Conservation (phyloP, 805 yeast species). For the Nakazawaea populi region DNA sequence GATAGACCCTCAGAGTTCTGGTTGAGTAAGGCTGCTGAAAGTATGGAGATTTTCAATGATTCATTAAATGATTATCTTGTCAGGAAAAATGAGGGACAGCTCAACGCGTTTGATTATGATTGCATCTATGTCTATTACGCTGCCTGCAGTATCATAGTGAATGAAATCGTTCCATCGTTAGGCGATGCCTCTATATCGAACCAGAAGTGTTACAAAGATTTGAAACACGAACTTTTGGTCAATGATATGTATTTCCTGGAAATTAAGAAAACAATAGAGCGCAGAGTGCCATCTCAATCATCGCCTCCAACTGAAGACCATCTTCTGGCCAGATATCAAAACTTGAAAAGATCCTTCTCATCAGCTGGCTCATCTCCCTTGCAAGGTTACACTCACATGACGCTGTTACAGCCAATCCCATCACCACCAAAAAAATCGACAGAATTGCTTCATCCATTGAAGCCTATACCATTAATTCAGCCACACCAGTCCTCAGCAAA, state of each 20-base stretch:
- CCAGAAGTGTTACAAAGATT: neutral
- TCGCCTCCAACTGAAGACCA: neutral
- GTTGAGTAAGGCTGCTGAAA: constrained; percentile 2
- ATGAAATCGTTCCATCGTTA: neutral
- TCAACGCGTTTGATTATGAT: constrained; percentile 4
- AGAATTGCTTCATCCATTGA: neutral
- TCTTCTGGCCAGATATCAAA: constrained; percentile 6
- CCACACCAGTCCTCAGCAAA: neutral
- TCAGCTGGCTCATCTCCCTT: neutral
- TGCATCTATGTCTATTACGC: constrained; percentile 7
- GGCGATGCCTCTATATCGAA: neutral
- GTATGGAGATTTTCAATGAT: constrained; percentile 6
- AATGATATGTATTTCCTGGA: constrained; percentile 9
- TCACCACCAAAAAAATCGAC: neutral
- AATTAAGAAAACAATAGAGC: constrained; percentile 1
- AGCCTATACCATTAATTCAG: neutral
- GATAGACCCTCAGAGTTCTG: neutral
- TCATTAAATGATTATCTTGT: constrained; percentile 9
- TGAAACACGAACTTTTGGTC: constrained; percentile 1
- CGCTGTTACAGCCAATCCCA: neutral
- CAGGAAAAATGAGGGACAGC: constrained; percentile 7
- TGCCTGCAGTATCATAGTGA: neutral
- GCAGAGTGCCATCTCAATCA: neutral
- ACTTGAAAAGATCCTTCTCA: constrained; percentile 8
- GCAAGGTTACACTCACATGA: neutral